These are phyloP conservation scores for Daldinia bambusicola DNA, from an alignment of 495 filamentous ascomycete species.

Conservation along the genomic window DNA sequence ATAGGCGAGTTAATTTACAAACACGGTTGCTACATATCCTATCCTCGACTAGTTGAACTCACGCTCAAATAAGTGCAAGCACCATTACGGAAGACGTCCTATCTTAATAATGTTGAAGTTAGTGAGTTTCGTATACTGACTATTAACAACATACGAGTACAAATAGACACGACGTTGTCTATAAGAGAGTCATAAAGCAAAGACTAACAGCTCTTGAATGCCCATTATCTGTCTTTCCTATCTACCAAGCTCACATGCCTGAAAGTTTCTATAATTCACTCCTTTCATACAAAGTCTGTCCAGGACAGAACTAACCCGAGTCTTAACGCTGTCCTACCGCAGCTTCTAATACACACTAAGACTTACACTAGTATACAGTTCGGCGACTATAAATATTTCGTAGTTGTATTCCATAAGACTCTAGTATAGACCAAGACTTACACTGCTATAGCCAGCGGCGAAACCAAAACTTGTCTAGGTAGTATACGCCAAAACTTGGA, in stretches of 20 bases:
- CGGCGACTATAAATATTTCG: not conserved
- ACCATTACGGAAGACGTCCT: no score
- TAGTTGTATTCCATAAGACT: not conserved
- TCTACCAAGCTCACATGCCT: not conserved
- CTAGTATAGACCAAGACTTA: no score
- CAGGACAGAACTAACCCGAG: no score
- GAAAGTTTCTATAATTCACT: not conserved
- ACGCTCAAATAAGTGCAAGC: not conserved
- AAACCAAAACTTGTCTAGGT: no score
- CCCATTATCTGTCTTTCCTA: not conserved
- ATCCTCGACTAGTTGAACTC: not conserved
- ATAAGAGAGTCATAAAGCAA: not conserved
- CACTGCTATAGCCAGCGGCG: no score
- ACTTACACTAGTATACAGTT: not conserved
- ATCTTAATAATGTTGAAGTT: not conserved
- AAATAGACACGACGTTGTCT: not conserved
- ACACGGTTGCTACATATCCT: not conserved
- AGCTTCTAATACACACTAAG: not conserved
- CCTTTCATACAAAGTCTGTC: not conserved
- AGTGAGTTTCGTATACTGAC: not conserved
- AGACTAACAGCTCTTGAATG: not conserved
- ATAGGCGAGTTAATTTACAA: not conserved
- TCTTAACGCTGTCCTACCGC: not conserved
- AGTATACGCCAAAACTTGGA: no score
- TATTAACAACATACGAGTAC: not conserved